Evolutionary conservation across 208 protist species (phyloP).

Genomic region (Endotrypanum monterogeii): DNA sequence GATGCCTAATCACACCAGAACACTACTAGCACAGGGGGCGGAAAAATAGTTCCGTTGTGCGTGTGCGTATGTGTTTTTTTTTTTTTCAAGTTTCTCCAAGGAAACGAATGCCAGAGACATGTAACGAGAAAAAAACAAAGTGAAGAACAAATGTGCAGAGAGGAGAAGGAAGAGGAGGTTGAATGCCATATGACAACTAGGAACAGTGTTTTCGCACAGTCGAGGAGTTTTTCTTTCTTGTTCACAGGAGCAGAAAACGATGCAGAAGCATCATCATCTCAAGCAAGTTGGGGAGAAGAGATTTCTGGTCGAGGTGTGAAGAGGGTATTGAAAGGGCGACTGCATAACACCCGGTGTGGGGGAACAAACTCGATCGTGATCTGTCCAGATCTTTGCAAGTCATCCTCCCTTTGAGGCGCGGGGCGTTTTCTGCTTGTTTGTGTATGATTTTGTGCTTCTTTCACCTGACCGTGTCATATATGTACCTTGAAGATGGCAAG

Average conservation of each 20-base stretch:
- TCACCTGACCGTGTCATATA: not conserved
- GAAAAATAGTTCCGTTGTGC: not conserved
- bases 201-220: not conserved
- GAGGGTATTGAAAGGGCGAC: not conserved
- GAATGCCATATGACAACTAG: not conserved
- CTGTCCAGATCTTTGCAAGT: not conserved
- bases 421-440: not conserved
- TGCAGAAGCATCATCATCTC: not conserved
- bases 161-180: not conserved
- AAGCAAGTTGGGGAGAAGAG: not conserved
- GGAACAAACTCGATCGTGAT: not conserved
- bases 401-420: not conserved
- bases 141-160: not conserved
- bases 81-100: not conserved
- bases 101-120: not conserved
- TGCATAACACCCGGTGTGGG: no score
- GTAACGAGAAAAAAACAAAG: not conserved
- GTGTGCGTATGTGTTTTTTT: no score
- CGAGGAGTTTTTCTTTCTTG: not conserved
- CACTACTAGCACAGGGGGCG: not conserved
- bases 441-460: not conserved
- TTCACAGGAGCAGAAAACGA: not conserved
- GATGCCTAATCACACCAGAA: not conserved
- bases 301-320: not conserved
- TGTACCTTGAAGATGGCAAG: not conserved